Evolutionary conservation across 192 early-diverging fungal species (phyloP).

Genomic region (Coemansia sp.): DNA sequence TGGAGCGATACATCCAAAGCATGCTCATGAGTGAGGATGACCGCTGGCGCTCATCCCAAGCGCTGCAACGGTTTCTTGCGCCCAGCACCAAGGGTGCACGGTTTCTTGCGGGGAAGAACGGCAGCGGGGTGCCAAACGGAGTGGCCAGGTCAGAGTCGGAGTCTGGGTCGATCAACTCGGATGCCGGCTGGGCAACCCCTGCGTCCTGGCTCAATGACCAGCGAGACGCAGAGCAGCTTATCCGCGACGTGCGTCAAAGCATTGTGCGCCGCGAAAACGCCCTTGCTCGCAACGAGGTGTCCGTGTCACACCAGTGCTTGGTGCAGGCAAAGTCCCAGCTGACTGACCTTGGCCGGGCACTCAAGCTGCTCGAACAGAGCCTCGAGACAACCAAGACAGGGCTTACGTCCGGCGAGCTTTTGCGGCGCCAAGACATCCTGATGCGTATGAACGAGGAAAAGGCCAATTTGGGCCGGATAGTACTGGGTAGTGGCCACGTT

Average conservation of each 20-base stretch:
- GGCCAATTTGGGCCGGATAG: constrained; percentile 62
- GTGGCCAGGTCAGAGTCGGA: constrained; percentile 38
- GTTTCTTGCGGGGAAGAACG: constrained; percentile 58
- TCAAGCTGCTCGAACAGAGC: constrained; percentile 57
- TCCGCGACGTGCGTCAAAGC: constrained; percentile 72
- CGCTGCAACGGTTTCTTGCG: constrained; percentile 75
- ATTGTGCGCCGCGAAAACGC: constrained; percentile 74
- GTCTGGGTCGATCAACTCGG: constrained; percentile 21
- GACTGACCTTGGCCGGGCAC: constrained; percentile 55
- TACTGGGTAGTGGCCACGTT: constrained; percentile 42
- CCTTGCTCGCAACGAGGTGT: constrained; percentile 70
- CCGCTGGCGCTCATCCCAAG: constrained; percentile 70
- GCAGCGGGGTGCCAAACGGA: constrained; percentile 3
- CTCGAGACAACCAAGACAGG: constrained; percentile 32
- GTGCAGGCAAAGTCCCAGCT: constrained; percentile 75
- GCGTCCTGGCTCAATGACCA: constrained; percentile 83
- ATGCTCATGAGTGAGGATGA: constrained; percentile 72
- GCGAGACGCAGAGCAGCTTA: constrained; percentile 59
- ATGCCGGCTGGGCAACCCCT: constrained; percentile 58
- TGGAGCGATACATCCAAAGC: constrained; percentile 77
- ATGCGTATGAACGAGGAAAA: constrained; percentile 70
- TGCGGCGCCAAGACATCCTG: constrained; percentile 78
- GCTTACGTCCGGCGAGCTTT: constrained; percentile 67
- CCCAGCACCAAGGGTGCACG: constrained; percentile 36
- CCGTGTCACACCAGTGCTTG: constrained; percentile 74